phyloP scores from a whole-genome alignment of 345 rosid genomes.

The Stellera chamaejasme region DNA sequence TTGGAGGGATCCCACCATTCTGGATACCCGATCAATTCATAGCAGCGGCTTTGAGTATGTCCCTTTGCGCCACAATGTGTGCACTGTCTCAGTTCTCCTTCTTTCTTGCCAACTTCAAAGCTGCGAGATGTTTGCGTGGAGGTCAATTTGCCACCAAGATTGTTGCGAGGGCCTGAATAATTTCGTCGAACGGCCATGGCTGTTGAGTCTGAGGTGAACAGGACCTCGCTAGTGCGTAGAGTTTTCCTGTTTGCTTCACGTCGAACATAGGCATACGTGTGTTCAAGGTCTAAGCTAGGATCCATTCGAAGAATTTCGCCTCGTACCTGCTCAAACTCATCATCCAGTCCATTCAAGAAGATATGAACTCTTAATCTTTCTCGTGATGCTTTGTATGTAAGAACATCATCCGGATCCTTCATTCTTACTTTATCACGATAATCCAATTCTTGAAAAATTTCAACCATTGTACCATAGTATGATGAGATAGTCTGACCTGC shows the following conservation, averaged over 20 bases:
- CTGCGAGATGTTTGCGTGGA: too few relatives aligned
- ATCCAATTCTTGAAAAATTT: slow-evolving; percentile 2
- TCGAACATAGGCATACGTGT: neutral
- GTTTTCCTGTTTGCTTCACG: neutral
- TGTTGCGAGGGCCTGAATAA: too few relatives aligned
- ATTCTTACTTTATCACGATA: slow-evolving; percentile 2
- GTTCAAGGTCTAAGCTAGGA: neutral
- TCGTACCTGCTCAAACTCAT: neutral
- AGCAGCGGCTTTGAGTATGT: too few relatives aligned
- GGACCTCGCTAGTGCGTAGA: too few relatives aligned
- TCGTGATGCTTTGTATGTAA: neutral
- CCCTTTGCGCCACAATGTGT: too few relatives aligned
- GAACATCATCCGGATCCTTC: slow-evolving; percentile 10
- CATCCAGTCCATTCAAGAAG: slow-evolving; percentile 1
- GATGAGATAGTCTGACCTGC: neutral
- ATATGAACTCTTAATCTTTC: slow-evolving; percentile 10
- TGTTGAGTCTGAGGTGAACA: too few relatives aligned
- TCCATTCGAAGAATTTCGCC: neutral
- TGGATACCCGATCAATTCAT: too few relatives aligned
- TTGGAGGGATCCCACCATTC: neutral
- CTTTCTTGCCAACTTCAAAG: too few relatives aligned
- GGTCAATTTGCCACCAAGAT: neutral
- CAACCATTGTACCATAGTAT: neutral
- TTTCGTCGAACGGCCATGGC: too few relatives aligned
- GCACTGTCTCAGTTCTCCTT: too few relatives aligned